phyloP scores from a whole-genome alignment of 108 stramenopile genomes.

The Stephanodiscus triporus region DNA sequence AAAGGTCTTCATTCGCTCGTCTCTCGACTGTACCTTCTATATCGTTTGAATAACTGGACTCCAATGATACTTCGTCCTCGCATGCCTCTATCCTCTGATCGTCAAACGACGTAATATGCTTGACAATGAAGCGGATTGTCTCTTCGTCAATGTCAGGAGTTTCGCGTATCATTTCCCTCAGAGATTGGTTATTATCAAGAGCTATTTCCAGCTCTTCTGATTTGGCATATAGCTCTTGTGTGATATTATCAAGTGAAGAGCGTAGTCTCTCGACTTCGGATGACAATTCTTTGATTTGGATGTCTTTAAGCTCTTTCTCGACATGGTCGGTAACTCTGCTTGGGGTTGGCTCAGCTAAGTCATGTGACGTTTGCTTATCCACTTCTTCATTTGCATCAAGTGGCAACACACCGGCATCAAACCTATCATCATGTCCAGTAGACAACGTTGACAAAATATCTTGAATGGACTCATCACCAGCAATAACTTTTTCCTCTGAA shows the following conservation, averaged over 20 bases:
- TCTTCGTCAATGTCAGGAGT: conserved; percentile 41
- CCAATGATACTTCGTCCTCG: conserved; percentile 23
- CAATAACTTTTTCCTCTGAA: conserved; percentile 60
- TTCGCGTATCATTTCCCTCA: conserved; percentile 26
- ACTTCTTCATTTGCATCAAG: conserved; percentile 4
- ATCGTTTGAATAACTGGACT: conserved; percentile 19
- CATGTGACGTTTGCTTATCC: not conserved
- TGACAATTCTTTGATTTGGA: conserved; percentile 31
- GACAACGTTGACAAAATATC: conserved; percentile 41
- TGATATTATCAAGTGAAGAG: conserved; percentile 24
- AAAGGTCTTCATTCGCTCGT: conserved; percentile 28
- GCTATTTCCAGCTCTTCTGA: conserved; percentile 35
- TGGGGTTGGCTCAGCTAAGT: too few species aligned
- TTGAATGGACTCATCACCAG: conserved; percentile 35
- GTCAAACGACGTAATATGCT: conserved; percentile 22
- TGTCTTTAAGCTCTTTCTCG: conserved; percentile 10
- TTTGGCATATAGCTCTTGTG: conserved; percentile 23
- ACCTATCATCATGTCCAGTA: conserved; percentile 12
- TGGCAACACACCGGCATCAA: conserved; percentile 2
- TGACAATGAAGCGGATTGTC: conserved; percentile 41
- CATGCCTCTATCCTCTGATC: conserved; percentile 21
- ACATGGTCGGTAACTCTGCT: not conserved
- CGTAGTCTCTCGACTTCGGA: conserved; percentile 34
- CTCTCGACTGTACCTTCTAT: conserved; percentile 9
- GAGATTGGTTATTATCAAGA: conserved; percentile 28